phyloP scores from a whole-genome alignment of 2,329 filamentous ascomycete species.

The Aspergillus ochraceus region DNA sequence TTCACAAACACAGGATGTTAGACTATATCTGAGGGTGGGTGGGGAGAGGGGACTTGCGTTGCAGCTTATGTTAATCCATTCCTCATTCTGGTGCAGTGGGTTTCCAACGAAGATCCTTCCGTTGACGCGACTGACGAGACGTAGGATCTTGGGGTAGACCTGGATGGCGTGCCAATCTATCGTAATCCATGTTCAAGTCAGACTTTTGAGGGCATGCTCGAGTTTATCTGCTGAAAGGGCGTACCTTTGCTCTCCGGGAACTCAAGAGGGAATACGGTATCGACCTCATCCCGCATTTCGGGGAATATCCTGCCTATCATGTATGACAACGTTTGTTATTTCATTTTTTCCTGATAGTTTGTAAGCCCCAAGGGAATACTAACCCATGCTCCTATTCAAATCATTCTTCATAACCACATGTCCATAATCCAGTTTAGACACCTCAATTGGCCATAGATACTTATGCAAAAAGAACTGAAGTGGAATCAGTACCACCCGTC shows the following conservation, averaged over 20 bases:
- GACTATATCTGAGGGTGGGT: neutral
- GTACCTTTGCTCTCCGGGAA: neutral
- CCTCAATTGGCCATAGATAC: neutral
- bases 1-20: neutral
- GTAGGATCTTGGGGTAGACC: neutral
- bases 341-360: neutral
- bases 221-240: neutral
- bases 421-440: neutral
- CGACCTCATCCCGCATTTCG: neutral
- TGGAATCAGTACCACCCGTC: no score
- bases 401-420: neutral
- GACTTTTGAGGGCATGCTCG: no score
- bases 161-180: neutral
- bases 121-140: neutral
- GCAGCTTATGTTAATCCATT: neutral
- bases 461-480: neutral
- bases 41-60: neutral
- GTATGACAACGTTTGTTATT: neutral
- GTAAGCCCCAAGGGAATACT: no score
- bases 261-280: neutral
- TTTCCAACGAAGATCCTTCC: neutral
- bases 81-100: neutral
- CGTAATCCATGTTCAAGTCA: neutral
- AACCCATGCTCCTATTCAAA: neutral
- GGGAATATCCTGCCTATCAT: neutral